Percentiles rank a stretch among this genome's conserved stretches.
phyloP scores from a whole-genome alignment of 2,329 filamentous ascomycete genomes.

The Sphaerulina vaccinii region DNA sequence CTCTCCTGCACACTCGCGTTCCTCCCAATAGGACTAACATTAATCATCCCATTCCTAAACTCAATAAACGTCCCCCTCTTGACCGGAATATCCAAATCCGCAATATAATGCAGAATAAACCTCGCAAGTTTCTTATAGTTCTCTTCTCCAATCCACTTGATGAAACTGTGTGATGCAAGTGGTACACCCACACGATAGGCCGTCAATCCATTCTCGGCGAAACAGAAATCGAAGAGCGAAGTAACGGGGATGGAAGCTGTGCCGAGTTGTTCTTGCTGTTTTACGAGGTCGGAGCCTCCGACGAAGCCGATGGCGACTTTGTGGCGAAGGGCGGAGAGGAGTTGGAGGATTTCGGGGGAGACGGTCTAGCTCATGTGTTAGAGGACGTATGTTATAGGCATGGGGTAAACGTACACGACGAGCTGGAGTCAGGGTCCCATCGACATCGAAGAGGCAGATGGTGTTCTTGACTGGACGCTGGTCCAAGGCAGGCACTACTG shows the following conservation, averaged over 20 bases:
- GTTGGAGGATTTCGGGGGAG: slow-evolving; percentile 76
- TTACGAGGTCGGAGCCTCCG: slow-evolving; percentile 84
- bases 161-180: slow-evolving; percentile 80
- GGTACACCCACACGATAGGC: slow-evolving; percentile 79
- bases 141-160: slow-evolving; percentile 84
- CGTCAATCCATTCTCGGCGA: slow-evolving; percentile 93
- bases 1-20: slow-evolving; percentile 82
- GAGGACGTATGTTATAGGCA: slow-evolving; percentile 1
- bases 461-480: slow-evolving; percentile 89
- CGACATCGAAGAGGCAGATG: slow-evolving; percentile 93
- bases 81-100: slow-evolving; percentile 78
- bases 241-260: slow-evolving; percentile 67
- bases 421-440: slow-evolving; percentile 83
- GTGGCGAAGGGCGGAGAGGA: slow-evolving; percentile 77
- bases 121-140: slow-evolving; percentile 75
- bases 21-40: slow-evolving; percentile 77
- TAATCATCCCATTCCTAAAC: slow-evolving; percentile 91
- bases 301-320: slow-evolving; percentile 90
- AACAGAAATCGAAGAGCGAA: slow-evolving; percentile 93
- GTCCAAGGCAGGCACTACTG: slow-evolving; percentile 69
- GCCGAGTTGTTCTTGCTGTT: slow-evolving; percentile 96
- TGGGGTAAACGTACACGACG: slow-evolving; percentile 60
- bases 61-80: slow-evolving; percentile 84
- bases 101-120: slow-evolving; percentile 78
- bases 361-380: slow-evolving; percentile 42